A percentile compares a stretch with the other conserved stretches of the same genome.
Evolutionary conservation across 2,329 filamentous ascomycete species (phyloP).

Genomic region (Metarhizium album): DNA sequence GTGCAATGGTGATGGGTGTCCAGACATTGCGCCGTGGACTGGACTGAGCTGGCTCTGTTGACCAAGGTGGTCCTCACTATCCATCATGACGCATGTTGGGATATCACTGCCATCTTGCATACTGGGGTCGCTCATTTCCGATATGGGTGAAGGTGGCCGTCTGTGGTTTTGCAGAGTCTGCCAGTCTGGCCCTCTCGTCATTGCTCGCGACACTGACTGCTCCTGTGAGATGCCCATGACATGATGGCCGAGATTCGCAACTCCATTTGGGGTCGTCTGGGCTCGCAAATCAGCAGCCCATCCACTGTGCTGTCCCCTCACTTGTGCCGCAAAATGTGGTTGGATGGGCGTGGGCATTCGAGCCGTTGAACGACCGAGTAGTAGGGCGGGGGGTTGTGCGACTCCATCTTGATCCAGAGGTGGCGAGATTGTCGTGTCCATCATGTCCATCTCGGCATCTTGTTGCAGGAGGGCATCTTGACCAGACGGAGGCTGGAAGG

Average conservation of each 20-base stretch:
- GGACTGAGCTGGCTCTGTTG: not conserved
- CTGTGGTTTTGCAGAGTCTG: conserved; percentile 41
- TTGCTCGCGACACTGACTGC: conserved; percentile 36
- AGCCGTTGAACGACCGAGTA: conserved; percentile 19
- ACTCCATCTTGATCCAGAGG: conserved; percentile 13
- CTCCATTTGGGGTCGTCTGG: conserved; percentile 24
- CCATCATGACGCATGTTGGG: conserved; percentile 21
- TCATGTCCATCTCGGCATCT: conserved; percentile 41
- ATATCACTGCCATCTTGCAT: conserved; percentile 21
- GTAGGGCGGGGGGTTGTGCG: not conserved
- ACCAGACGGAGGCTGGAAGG: conserved; percentile 19
- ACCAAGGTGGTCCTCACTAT: conserved; percentile 7
- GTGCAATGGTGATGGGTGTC: conserved; percentile 19
- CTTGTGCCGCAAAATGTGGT: conserved; percentile 43
- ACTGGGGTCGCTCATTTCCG: conserved; percentile 41
- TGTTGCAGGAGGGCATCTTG: conserved; percentile 10
- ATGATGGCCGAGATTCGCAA: conserved; percentile 29
- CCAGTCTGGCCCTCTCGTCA: conserved; percentile 37
- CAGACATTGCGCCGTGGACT: conserved; percentile 12
- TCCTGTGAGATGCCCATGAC: conserved; percentile 28
- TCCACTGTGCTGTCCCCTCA: conserved; percentile 41
- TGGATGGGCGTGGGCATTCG: conserved; percentile 52
- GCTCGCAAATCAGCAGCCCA: conserved; percentile 16
- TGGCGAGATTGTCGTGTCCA: conserved; percentile 18
- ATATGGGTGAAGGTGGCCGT: conserved; percentile 49